Conservation (phyloP, 129 eudicot species). For the Escallonia rubra region DNA sequence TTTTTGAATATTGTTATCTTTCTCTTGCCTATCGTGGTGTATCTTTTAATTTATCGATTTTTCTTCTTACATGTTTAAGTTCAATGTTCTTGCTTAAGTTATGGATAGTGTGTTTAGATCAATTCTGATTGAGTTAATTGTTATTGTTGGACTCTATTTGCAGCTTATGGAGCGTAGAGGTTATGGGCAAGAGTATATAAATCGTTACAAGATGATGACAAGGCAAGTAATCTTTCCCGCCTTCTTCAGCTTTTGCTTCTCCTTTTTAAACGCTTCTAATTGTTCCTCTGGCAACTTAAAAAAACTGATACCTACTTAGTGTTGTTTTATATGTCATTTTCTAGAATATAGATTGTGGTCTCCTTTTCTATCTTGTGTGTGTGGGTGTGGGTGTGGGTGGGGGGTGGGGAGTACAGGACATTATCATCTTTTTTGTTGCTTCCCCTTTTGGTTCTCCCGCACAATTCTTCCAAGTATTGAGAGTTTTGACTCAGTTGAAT, state of each 20-base stretch:
- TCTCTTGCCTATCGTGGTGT: not conserved
- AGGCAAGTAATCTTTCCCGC: conserved; percentile 35
- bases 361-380: not conserved
- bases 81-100: no score
- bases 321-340: no score
- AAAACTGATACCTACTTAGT: not conserved
- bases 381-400: not conserved
- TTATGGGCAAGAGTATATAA: conserved; percentile 87
- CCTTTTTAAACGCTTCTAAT: not conserved
- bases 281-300: not conserved
- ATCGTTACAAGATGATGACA: conserved; percentile 98
- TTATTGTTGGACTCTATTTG: conserved; percentile 14
- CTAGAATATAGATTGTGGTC: not conserved
- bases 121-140: not conserved
- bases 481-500: no score
- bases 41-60: not conserved
- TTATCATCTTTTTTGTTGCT: no score
- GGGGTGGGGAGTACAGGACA: no score
- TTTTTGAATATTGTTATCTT: not conserved
- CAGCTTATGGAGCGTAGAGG: conserved; percentile 99
- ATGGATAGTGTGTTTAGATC: not conserved
- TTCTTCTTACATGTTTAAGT: not conserved
- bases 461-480: no score
- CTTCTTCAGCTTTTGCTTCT: not conserved
- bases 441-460: no score